A percentile compares a stretch with the other conserved stretches of the same genome.
These are phyloP conservation scores for Malus sieversii DNA, from an alignment of 306 rosid genomes.

Conservation along the genomic window DNA sequence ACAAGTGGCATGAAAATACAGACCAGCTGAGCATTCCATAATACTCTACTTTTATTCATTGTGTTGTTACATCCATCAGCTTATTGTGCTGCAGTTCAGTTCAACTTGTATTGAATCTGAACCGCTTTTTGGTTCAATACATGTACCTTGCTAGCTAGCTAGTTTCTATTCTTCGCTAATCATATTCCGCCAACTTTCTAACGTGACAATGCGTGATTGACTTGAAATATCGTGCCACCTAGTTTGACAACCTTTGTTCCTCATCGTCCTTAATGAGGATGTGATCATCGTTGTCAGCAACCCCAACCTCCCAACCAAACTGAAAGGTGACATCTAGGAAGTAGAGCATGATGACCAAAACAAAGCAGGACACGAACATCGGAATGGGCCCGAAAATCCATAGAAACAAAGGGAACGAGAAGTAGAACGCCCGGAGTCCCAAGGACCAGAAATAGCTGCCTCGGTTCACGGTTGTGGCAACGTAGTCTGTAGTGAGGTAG, in stretches of 20 bases:
- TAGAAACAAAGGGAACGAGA: slow-evolving; percentile 71
- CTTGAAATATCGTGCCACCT: no score
- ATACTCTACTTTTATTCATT: neutral
- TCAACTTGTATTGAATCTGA: slow-evolving; percentile 6
- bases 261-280: slow-evolving; percentile 12
- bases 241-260: slow-evolving; percentile 11
- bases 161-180: neutral
- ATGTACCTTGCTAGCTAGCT: neutral
- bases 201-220: no score
- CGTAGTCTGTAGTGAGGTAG: slow-evolving; percentile 50
- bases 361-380: slow-evolving; percentile 46
- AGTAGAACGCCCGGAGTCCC: slow-evolving; percentile 80
- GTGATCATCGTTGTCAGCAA: slow-evolving; percentile 11
- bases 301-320: slow-evolving; percentile 33
- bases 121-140: neutral
- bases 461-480: slow-evolving; percentile 52
- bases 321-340: slow-evolving; percentile 59
- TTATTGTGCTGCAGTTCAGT: neutral
- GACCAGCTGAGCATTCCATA: neutral
- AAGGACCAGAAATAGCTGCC: slow-evolving; percentile 87
- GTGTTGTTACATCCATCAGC: neutral
- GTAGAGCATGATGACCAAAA: slow-evolving; percentile 50
- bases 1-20: neutral
- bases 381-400: slow-evolving; percentile 94
- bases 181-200: neutral